Evolutionary conservation across 495 filamentous ascomycete species (phyloP).

Genomic region (Xylaria longipes): DNA sequence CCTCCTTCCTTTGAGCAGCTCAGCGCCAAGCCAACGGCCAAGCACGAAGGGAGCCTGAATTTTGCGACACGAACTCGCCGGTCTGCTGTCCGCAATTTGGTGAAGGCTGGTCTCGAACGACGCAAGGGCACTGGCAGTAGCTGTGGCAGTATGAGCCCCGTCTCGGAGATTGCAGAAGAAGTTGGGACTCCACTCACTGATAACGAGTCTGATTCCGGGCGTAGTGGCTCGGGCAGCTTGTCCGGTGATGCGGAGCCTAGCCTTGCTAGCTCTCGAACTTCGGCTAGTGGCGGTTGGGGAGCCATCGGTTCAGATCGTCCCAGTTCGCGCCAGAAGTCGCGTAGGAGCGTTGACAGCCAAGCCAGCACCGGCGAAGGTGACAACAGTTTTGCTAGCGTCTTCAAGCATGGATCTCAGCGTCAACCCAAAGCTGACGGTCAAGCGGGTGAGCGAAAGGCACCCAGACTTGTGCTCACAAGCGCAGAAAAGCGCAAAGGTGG

Average conservation of each 20-base stretch:
- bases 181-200: conserved; percentile 70
- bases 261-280: conserved; percentile 79
- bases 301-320: conserved; percentile 85
- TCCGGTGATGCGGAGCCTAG: conserved; percentile 74
- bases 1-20: conserved; percentile 94
- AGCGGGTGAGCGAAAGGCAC: conserved; percentile 76
- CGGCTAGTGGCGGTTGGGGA: conserved; percentile 69
- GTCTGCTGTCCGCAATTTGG: conserved; percentile 86
- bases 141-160: conserved; percentile 85
- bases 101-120: conserved; percentile 87
- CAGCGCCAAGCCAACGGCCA: conserved; percentile 85
- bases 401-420: conserved; percentile 60
- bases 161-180: conserved; percentile 82
- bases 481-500: conserved; percentile 91
- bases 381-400: conserved; percentile 63
- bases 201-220: conserved; percentile 78
- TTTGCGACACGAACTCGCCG: conserved; percentile 94
- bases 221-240: conserved; percentile 79
- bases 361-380: conserved; percentile 60
- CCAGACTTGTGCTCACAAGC: conserved; percentile 84
- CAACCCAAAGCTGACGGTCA: conserved; percentile 51
- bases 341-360: conserved; percentile 66
- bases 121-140: conserved; percentile 68
- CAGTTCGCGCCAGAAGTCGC: conserved; percentile 65
- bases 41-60: conserved; percentile 97